These are phyloP conservation scores for Vitis labrusca DNA, from an alignment of 164 flowering plant species.

Conservation along the genomic window DNA sequence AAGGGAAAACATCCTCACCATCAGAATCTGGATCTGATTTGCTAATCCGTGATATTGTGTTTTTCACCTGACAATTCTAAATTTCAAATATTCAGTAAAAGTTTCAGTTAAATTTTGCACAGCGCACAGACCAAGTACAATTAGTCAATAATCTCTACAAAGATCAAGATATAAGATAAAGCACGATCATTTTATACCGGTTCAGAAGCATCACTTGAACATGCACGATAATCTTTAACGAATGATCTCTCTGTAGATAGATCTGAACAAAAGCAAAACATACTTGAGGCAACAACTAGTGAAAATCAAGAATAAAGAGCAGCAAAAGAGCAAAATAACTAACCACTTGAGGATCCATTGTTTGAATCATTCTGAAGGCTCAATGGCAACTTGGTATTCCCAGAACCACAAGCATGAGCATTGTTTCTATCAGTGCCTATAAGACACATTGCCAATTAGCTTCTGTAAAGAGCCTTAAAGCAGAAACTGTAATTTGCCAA, in stretches of 20 bases:
- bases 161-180: not conserved
- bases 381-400: constrained; percentile 12
- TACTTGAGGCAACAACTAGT: not conserved
- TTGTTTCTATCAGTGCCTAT: constrained; percentile 34
- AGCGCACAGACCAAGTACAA: too few species aligned
- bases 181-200: constrained; percentile 20
- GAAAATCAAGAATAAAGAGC: not conserved
- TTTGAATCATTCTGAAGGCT: constrained; percentile 20
- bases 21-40: constrained; percentile 52
- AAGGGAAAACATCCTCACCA: constrained; percentile 38
- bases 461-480: constrained; percentile 29
- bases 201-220: constrained; percentile 22
- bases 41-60: constrained; percentile 17
- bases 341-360: constrained; percentile 40
- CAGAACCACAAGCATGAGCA: constrained; percentile 19
- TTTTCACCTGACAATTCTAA: constrained; percentile 29
- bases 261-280: constrained; percentile 25
- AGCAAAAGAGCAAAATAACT: constrained; percentile 11
- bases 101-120: too few species aligned
- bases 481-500: constrained; percentile 22
- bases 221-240: constrained; percentile 17
- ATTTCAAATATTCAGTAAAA: constrained; percentile 9
- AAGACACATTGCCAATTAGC: constrained; percentile 35
- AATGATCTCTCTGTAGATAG: constrained; percentile 36
- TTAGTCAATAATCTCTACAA: not conserved